Conservation (phyloP, 2,329 filamentous ascomycete species). For the Penicillium sp. region DNA sequence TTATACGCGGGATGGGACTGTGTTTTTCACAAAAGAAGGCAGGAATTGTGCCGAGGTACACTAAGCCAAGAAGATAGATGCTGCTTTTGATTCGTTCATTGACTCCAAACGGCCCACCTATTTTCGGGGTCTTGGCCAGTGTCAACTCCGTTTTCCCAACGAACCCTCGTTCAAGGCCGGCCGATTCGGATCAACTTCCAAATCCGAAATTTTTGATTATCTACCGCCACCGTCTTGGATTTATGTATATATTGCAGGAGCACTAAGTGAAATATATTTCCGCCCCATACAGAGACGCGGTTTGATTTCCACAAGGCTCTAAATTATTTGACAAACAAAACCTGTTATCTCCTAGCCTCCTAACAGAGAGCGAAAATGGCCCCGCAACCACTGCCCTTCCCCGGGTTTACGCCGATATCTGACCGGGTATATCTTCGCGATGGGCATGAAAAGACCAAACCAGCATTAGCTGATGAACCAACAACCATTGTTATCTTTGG, state of each 20-base stretch:
- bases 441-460: constrained; percentile 20
- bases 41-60: background rate
- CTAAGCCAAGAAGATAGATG: background rate
- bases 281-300: background rate
- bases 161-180: background rate
- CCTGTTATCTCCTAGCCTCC: background rate
- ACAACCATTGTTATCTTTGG: constrained; percentile 54
- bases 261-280: background rate
- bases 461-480: constrained; percentile 35
- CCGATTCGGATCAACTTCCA: constrained; percentile 1
- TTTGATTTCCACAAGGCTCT: background rate
- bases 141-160: constrained; percentile 1
- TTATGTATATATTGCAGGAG: background rate
- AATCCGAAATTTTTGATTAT: background rate
- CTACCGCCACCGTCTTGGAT: background rate
- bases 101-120: background rate
- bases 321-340: background rate
- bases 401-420: constrained; percentile 54
- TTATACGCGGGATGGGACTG: too few species aligned
- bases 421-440: constrained; percentile 54
- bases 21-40: background rate
- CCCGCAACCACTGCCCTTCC: constrained; percentile 32
- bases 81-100: background rate
- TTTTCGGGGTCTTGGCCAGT: background rate
- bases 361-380: constrained; percentile 14